Conservation (phyloP, 306 rosid species). For the Citrullus colocynthis region DNA sequence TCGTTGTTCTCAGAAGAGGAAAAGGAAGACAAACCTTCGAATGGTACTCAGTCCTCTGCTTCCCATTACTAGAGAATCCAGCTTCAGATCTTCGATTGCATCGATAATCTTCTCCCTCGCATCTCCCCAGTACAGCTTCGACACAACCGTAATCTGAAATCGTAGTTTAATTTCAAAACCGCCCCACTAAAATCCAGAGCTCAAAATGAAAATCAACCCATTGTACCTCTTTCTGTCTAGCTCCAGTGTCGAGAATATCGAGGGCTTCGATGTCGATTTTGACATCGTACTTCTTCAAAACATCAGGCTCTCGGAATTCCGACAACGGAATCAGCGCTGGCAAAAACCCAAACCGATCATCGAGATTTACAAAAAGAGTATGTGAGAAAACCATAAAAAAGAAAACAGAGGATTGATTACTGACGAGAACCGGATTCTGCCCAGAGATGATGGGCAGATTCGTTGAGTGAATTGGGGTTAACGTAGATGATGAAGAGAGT, state of each 20-base stretch:
- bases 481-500: conserved; percentile 52
- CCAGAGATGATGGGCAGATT: conserved; percentile 38
- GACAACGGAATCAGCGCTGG: conserved; percentile 68
- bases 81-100: conserved; percentile 62
- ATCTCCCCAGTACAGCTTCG: conserved; percentile 89
- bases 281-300: conserved; percentile 36
- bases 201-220: background rate
- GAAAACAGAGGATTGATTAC: conserved; percentile 1
- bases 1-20: background rate
- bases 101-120: conserved; percentile 79
- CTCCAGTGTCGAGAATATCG: conserved; percentile 52
- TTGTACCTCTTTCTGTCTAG: conserved; percentile 62
- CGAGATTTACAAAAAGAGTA: background rate
- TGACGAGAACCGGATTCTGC: conserved; percentile 58
- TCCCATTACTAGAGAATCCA: conserved; percentile 79
- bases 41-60: conserved; percentile 76
- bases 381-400: background rate
- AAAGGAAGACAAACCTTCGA: conserved; percentile 29
- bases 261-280: conserved; percentile 57
- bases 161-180: background rate
- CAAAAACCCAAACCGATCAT: background rate
- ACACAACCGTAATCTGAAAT: conserved; percentile 34
- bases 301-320: conserved; percentile 43
- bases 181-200: too few species aligned
- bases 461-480: conserved; percentile 26